A percentile compares a stretch with the other conserved stretches of the same genome.
Conservation (phyloP, 2,329 filamentous ascomycete genomes). For the Colletotrichum horii region DNA sequence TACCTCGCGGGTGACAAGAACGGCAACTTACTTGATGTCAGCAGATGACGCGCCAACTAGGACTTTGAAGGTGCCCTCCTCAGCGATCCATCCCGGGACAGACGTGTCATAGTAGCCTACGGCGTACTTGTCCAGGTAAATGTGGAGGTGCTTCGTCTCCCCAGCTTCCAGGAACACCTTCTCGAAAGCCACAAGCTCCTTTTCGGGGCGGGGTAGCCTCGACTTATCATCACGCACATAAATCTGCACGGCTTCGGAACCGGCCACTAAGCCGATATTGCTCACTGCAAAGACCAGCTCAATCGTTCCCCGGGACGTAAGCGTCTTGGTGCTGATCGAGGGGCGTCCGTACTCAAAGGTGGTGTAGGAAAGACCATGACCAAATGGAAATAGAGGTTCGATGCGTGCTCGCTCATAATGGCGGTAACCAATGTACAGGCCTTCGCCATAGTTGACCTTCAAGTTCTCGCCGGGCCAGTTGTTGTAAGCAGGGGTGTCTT, state of each 20-base stretch:
- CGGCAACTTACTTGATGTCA: constrained; percentile 52
- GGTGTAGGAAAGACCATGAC: constrained; percentile 77
- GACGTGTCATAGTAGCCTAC: constrained; percentile 68
- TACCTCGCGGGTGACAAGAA: not conserved
- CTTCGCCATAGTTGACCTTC: constrained; percentile 73
- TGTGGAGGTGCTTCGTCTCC: constrained; percentile 54
- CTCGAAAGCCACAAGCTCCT: constrained; percentile 73
- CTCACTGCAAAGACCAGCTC: constrained; percentile 53
- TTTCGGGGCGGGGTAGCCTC: constrained; percentile 68
- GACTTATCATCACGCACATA: constrained; percentile 71
- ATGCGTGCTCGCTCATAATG: constrained; percentile 71
- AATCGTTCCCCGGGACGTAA: constrained; percentile 43
- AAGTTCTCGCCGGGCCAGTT: constrained; percentile 77
- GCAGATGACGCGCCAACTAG: constrained; percentile 65
- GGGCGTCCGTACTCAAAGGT: constrained; percentile 68
- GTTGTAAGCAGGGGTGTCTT: constrained; percentile 73
- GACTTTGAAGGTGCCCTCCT: constrained; percentile 66
- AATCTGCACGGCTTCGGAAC: constrained; percentile 70
- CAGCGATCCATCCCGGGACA: constrained; percentile 66
- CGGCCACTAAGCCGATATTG: constrained; percentile 61
- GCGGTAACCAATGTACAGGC: constrained; percentile 74
- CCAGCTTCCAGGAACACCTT: constrained; percentile 66
- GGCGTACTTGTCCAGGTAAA: constrained; percentile 54
- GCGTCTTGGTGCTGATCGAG: constrained; percentile 47
- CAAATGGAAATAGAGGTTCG: constrained; percentile 72